phyloP scores from a whole-genome alignment of 2,329 filamentous ascomycete genomes.

The Exutisphaerella laricina region DNA sequence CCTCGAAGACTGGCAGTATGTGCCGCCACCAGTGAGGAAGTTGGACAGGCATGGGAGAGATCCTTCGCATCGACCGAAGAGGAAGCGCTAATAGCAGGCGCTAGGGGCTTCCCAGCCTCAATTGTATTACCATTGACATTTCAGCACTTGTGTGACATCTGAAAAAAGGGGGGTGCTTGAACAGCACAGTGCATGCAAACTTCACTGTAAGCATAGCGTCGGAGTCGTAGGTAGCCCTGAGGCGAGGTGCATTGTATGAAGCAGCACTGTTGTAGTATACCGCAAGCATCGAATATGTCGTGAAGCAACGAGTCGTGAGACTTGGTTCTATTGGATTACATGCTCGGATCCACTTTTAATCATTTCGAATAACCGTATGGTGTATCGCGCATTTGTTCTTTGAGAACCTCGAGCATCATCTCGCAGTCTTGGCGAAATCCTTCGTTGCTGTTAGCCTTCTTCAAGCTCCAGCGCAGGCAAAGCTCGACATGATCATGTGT shows the following conservation, averaged over 20 bases:
- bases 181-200: background rate
- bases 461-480: too few species aligned
- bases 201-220: constrained; percentile 2
- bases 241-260: background rate
- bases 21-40: constrained; percentile 31
- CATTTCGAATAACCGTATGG: too few species aligned
- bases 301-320: background rate
- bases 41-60: constrained; percentile 35
- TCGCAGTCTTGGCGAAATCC: too few species aligned
- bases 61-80: constrained; percentile 33
- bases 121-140: background rate
- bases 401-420: too few species aligned
- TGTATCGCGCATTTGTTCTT: too few species aligned
- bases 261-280: background rate
- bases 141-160: too few species aligned
- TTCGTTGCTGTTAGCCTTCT: too few species aligned
- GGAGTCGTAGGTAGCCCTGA: background rate
- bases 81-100: constrained; percentile 22
- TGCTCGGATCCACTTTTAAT: too few species aligned
- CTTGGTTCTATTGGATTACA: background rate
- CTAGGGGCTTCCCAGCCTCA: background rate
- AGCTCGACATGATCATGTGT: too few species aligned
- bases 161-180: constrained; percentile 3
- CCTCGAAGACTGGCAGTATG: constrained; percentile 31
- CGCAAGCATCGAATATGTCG: background rate